Evolutionary conservation across 805 yeast genomes (phyloP), one percentile per base, ranked within the genome.

Genomic region (Wickerhamiella nectarea): DNA sequence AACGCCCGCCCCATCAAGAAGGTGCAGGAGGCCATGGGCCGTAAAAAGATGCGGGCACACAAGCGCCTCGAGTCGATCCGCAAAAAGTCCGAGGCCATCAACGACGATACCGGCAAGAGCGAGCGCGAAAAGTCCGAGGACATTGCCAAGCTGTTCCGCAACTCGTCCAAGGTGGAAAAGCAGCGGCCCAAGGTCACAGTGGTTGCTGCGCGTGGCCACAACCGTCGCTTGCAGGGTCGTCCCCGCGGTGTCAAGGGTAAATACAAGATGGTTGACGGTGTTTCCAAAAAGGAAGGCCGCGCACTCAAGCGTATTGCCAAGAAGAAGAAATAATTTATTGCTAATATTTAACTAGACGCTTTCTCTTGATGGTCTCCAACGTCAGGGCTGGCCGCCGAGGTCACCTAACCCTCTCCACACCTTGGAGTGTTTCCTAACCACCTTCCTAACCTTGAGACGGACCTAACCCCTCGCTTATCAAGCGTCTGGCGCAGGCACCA

Each of bases 221-320:
- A 91, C 64, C 81, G 69, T 61, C 94, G 95, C 47, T 66, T 87
- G 42, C 69, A 82, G 53, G 98, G 98, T 45, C 80, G 99, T 68
- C 99, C 99, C 34, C 80, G 76, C 66, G 99, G 98, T 62, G 76
- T 91, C 53, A 85, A 78, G 63, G 99, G 99, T 66, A 86, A 84
- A 62, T 91, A 91, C 69, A 91, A 84, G 79, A 91, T 91, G 98
- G 97, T 91, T 54, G 99, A 91, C 65, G 97, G 97, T 70, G 83
- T 79, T 17, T 70, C 85, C 80, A 91, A 91, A 82, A 91, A 91
- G 63, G 99, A 91, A 66, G 87, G 81, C 71, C 72, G 98, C 53
- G 95, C 97, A 11, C 69, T 89, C 58, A 78, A 74, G 58, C 78
- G 97, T 61, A 83, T 87, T 52, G 81, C 85, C 20, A 91, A 87